phyloP scores from a whole-genome alignment of 106 monocot genomes.

The Allium sativum region DNA sequence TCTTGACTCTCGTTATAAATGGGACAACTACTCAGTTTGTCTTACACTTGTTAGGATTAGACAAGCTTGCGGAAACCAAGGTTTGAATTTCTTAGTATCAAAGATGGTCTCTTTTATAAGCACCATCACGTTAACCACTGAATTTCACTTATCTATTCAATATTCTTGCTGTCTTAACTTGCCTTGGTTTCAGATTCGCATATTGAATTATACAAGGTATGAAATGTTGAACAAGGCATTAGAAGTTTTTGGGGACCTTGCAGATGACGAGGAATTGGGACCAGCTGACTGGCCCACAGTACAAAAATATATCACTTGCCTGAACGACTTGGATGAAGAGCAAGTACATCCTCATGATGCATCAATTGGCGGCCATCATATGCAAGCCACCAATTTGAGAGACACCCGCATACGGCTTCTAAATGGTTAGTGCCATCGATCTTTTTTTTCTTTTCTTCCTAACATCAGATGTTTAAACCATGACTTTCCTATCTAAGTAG shows the following conservation, averaged over 20 bases:
- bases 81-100: constrained; percentile 17
- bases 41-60: constrained; percentile 61
- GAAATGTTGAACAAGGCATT: constrained; percentile 68
- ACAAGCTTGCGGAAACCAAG: constrained; percentile 78
- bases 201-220: constrained; percentile 64
- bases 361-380: constrained; percentile 34
- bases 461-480: no score
- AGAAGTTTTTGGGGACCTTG: constrained; percentile 58
- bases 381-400: constrained; percentile 36
- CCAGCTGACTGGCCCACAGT: constrained; percentile 66
- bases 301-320: constrained; percentile 46
- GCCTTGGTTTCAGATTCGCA: constrained; percentile 30
- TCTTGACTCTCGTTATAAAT: constrained; percentile 82
- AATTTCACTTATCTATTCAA: not conserved
- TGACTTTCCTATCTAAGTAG: no score
- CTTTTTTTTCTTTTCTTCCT: not conserved
- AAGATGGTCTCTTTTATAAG: not conserved
- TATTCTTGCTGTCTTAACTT: constrained; percentile 1
- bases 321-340: constrained; percentile 37
- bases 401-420: constrained; percentile 58
- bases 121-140: not conserved
- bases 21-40: constrained; percentile 92
- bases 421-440: constrained; percentile 36
- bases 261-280: constrained; percentile 82
- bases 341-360: constrained; percentile 36